Conservation (phyloP, 345 rosid genomes). For the Acer saccharum region DNA sequence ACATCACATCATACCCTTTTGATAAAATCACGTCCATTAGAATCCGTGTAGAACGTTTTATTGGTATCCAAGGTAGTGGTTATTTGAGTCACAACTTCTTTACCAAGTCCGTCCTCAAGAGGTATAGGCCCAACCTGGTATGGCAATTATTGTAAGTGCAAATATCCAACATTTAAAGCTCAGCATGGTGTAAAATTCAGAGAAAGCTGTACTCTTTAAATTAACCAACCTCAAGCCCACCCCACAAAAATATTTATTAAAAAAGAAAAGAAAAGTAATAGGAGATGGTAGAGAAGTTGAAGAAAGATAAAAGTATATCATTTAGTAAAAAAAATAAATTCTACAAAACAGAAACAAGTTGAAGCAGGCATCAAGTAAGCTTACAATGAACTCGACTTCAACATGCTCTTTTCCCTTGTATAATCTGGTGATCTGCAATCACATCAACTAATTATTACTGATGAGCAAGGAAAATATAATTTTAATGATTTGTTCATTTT, state of each 20-base stretch:
- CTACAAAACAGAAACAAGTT: not conserved
- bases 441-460: not conserved
- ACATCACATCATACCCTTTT: constrained; percentile 48
- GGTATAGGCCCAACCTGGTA: constrained; percentile 75
- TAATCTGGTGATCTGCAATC: constrained; percentile 71
- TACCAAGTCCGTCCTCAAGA: constrained; percentile 66
- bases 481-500: not conserved
- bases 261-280: not conserved
- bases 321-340: not conserved
- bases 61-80: constrained; percentile 53
- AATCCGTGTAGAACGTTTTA: constrained; percentile 77
- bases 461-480: not conserved
- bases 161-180: not conserved
- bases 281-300: not conserved
- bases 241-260: not conserved
- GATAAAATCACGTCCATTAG: constrained; percentile 84
- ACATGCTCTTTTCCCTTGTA: constrained; percentile 87
- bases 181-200: too few species aligned
- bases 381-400: constrained; percentile 91
- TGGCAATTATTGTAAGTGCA: constrained; percentile 12
- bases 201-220: not conserved
- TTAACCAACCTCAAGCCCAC: not conserved
- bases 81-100: constrained; percentile 74
- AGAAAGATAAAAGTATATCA: not conserved
- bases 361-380: constrained; percentile 31